These are phyloP conservation scores for Datura wrightii DNA, from an alignment of 257 asterid species.

Conservation along the genomic window DNA sequence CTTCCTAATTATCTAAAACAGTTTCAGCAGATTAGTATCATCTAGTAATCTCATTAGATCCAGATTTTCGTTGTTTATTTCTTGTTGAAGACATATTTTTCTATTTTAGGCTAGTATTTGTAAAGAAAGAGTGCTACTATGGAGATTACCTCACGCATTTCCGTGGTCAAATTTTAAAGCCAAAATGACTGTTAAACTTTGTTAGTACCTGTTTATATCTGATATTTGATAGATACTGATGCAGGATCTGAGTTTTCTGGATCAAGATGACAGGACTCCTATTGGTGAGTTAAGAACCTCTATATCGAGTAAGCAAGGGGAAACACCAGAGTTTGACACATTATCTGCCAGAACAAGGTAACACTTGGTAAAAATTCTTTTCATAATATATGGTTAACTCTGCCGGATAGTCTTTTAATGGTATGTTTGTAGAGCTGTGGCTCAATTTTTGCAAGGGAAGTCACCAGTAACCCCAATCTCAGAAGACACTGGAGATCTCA, in stretches of 20 bases:
- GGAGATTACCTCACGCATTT: background rate
- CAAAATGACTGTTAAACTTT: background rate
- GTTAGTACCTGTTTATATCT: background rate
- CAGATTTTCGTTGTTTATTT: background rate
- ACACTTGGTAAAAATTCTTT: background rate
- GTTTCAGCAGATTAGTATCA: background rate
- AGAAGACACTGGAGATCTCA: constrained; percentile 53
- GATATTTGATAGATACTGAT: background rate
- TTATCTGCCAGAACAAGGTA: constrained; percentile 80
- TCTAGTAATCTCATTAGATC: background rate
- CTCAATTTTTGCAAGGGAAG: constrained; percentile 68
- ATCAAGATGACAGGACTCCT: constrained; percentile 63
- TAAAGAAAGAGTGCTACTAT: background rate
- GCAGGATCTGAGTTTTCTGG: constrained; percentile 77
- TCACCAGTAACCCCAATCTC: constrained; percentile 54
- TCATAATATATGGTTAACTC: background rate
- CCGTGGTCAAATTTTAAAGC: background rate
- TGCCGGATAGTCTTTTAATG: constrained; percentile 24
- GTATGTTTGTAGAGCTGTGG: constrained; percentile 66
- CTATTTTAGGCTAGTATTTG: background rate
- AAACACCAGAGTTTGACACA: constrained; percentile 44
- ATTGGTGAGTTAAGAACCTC: constrained; percentile 48
- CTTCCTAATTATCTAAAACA: background rate
- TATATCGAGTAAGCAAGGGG: constrained; percentile 36
- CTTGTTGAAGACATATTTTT: background rate